Base-by-base conservation (phyloP, 2,329 filamentous ascomycete species). In the Aureobasidium sp. region DNA sequence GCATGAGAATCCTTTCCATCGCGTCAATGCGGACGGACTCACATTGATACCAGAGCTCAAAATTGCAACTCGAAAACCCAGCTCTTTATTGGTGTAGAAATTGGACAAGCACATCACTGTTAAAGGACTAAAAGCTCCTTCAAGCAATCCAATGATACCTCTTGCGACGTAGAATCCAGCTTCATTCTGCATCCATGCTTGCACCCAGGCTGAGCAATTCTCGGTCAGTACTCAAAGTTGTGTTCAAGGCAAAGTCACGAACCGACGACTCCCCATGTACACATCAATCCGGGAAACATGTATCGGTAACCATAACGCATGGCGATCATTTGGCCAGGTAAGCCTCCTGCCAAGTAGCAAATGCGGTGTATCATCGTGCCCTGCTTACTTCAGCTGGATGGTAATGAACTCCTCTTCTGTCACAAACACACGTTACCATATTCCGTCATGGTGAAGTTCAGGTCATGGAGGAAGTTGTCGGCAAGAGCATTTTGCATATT, bases 401-500 rank as follows among this genome's bases (percentile, higher is more conserved):
- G n/a, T 26, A 9, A n/a, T 5, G 3, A 6, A 29, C 13, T 32
- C 3, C 2, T 15, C 7, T 27, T 26, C 23, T n/a, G 26, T 4
- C 10, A 17, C 37, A 57, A 10, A 44, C 53, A 44, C 53, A 57
- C 53, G 27, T 65, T 65, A 36, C 64, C 57, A 36, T 63, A 63
- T 39, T 65, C 64, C n/a, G 37, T 48, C 23, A 51, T 65, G 23
- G 61, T 59, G 4, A 65, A 51, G 1, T 36, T 36, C 5, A 63
- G 36, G 48, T 65, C 60, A 5, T 52, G 37, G 7, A 65, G 59
- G 23, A 65, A 61, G 26, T 65, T 65, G 42, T 65, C 64, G 5
- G 64, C 64, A 15, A 64, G 47, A 15, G 64, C 64, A 27, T 64
- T 65, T 37, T 53, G 60, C 1, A 65, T 44, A 39, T 63, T 65